phyloP scores from a whole-genome alignment of 73 alveolate species.

The Tetrahymena borealis region DNA sequence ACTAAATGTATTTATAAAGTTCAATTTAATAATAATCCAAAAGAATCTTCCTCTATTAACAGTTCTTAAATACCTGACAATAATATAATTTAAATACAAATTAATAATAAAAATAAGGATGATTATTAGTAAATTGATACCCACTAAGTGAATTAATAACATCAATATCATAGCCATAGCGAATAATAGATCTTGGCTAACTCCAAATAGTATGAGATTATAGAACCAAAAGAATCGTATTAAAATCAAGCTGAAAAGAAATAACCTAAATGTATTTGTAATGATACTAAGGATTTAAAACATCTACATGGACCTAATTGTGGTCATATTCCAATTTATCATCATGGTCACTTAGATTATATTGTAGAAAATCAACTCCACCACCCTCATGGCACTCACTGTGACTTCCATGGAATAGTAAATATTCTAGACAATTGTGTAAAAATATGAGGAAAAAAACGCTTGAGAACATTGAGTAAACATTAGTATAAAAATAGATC shows the following conservation, averaged over 20 bases:
- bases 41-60: too few species aligned
- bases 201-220: neutral
- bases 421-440: neutral
- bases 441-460: neutral
- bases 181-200: neutral
- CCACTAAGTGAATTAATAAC: too few species aligned
- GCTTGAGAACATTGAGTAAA: too few species aligned
- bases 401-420: neutral
- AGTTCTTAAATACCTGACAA: too few species aligned
- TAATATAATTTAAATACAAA: too few species aligned
- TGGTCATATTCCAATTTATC: neutral
- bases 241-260: neutral
- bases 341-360: neutral
- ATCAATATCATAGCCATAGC: neutral
- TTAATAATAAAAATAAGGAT: too few species aligned
- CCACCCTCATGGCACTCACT: neutral
- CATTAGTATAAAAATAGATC: too few species aligned
- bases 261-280: neutral
- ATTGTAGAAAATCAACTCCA: neutral
- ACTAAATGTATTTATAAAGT: neutral
- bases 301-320: neutral
- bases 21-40: neutral
- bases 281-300: neutral
- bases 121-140: too few species aligned
- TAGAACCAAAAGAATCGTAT: neutral